Percentiles rank a stretch among this genome's conserved stretches.
Evolutionary conservation across 2,329 filamentous ascomycete genomes (phyloP).

Genomic region (Akanthomyces lecanii): DNA sequence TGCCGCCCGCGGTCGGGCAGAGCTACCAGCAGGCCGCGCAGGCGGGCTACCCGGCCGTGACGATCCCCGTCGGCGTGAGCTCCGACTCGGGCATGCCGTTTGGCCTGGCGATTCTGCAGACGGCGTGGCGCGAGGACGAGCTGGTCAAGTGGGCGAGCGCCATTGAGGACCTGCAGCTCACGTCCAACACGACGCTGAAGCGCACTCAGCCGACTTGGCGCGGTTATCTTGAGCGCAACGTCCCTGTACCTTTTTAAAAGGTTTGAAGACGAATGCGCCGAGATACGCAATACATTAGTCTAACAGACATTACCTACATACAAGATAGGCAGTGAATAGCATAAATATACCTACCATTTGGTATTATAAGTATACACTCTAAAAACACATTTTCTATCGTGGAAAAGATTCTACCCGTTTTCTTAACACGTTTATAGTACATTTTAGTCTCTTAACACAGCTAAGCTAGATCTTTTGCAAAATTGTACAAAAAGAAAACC

Average conservation of each 20-base stretch:
- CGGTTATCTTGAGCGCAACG: conserved; percentile 44
- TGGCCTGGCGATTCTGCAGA: conserved; percentile 53
- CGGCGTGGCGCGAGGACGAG: conserved; percentile 52
- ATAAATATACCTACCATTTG: too few species aligned
- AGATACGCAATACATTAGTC: not conserved
- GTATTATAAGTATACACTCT: too few species aligned
- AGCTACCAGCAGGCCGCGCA: conserved; percentile 68
- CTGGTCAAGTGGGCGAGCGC: conserved; percentile 56
- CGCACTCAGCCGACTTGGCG: conserved; percentile 50
- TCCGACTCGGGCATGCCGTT: conserved; percentile 55
- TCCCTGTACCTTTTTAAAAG: conserved; percentile 34
- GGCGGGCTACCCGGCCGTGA: conserved; percentile 70
- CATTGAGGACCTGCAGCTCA: conserved; percentile 52
- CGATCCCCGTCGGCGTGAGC: conserved; percentile 59
- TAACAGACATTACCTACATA: too few species aligned
- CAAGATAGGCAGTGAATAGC: too few species aligned
- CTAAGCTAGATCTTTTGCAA: too few species aligned
- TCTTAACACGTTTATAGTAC: too few species aligned
- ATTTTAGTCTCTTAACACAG: too few species aligned
- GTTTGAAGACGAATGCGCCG: not conserved
- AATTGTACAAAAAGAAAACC: too few species aligned
- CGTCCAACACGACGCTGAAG: conserved; percentile 39
- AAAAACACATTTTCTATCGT: too few species aligned
- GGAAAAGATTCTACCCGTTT: too few species aligned
- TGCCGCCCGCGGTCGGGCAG: conserved; percentile 65